Conservation (phyloP, 768 basidiomycete species). For the Mycena maculata region DNA sequence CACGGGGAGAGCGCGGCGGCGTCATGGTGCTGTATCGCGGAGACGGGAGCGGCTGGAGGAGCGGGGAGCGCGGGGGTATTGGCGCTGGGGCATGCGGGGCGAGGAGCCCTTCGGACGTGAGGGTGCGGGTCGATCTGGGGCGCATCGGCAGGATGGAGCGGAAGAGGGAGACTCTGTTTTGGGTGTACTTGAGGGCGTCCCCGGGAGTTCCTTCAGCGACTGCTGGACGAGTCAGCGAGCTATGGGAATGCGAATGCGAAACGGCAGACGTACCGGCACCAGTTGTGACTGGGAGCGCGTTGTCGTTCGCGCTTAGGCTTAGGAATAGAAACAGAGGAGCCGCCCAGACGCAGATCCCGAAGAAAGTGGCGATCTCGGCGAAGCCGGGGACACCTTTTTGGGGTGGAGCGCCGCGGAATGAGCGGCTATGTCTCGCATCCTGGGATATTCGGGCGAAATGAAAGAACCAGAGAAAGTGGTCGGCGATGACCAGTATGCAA, state of each 20-base stretch:
- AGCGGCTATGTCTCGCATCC: slow-evolving; percentile 66
- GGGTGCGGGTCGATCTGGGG: slow-evolving; percentile 56
- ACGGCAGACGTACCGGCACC: slow-evolving; percentile 45
- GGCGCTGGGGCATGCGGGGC: slow-evolving; percentile 67
- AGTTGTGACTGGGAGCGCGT: slow-evolving; percentile 85
- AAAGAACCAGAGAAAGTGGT: slow-evolving; percentile 98
- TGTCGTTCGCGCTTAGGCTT: slow-evolving; percentile 96
- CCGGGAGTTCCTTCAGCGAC: slow-evolving; percentile 15
- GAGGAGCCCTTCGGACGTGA: slow-evolving; percentile 75
- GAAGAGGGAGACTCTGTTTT: slow-evolving; percentile 70
- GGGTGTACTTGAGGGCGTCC: slow-evolving; percentile 21
- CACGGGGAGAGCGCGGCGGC: slow-evolving; percentile 54
- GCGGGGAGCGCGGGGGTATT: slow-evolving; percentile 45
- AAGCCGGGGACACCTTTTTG: slow-evolving; percentile 58
- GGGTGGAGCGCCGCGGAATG: slow-evolving; percentile 55
- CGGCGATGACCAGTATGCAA: slow-evolving; percentile 83
- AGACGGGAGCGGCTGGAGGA: slow-evolving; percentile 45
- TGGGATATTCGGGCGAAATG: slow-evolving; percentile 84
- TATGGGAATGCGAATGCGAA: slow-evolving; percentile 7
- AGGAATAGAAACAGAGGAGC: slow-evolving; percentile 95
- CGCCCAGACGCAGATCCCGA: slow-evolving; percentile 87
- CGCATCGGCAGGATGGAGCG: slow-evolving; percentile 70
- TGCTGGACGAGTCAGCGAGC: background rate
- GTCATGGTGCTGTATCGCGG: slow-evolving; percentile 40
- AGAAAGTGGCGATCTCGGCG: slow-evolving; percentile 85